Conservation (phyloP, 176 grass and related monocot species). For the Urochloa ruziziensis region DNA sequence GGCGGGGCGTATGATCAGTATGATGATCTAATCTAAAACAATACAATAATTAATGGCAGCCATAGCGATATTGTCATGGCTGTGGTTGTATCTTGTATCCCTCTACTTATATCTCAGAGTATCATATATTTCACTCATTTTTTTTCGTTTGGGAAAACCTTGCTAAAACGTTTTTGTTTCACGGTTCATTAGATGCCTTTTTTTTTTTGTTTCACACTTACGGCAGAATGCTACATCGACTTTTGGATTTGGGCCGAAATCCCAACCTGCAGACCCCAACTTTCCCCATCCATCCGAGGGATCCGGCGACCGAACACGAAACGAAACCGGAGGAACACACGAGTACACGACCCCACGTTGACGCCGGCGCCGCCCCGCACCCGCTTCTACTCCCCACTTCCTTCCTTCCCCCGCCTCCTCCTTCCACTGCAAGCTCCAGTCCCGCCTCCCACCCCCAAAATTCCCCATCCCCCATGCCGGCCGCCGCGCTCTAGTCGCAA, state of each 20-base stretch:
- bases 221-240: not conserved
- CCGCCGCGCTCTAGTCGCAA: not conserved
- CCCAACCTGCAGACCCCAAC: no score
- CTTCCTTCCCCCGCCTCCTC: no score
- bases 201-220: no score
- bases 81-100: no score
- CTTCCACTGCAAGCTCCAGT: constrained; percentile 26
- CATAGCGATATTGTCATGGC: not conserved
- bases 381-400: not conserved
- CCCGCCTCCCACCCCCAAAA: not conserved
- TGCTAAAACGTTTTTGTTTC: no score
- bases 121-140: no score
- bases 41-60: not conserved
- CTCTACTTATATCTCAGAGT: no score
- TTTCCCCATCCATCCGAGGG: not conserved
- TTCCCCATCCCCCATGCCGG: constrained; percentile 14
- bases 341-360: constrained; percentile 2
- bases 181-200: no score
- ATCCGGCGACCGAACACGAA: not conserved
- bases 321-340: not conserved
- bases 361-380: not conserved
- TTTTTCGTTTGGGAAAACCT: no score
- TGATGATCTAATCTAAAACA: not conserved
- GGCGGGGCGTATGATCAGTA: no score
- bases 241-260: no score